Conservation (phyloP, 2,329 filamentous ascomycete species). For the Trichophyton mentagrophytes region DNA sequence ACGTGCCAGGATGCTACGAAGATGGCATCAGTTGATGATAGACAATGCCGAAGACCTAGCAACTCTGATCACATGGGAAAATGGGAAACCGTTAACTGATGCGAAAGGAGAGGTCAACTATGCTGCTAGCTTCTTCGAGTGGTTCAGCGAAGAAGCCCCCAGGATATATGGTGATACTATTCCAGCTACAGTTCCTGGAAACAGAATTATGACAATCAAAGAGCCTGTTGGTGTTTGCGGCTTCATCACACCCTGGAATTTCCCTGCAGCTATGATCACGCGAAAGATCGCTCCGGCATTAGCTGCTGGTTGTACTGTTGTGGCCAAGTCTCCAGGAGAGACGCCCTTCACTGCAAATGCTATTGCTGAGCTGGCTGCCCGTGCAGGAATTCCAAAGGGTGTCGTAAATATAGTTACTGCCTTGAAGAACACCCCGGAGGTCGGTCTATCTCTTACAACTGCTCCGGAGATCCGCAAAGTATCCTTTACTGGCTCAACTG, state of each 20-base stretch:
- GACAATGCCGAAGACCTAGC: constrained; percentile 55
- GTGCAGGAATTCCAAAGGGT: constrained; percentile 79
- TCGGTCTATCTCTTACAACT: constrained; percentile 66
- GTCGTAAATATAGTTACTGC: constrained; percentile 84
- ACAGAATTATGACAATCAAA: constrained; percentile 50
- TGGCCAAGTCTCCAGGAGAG: constrained; percentile 81
- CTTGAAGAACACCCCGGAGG: constrained; percentile 61
- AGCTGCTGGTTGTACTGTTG: constrained; percentile 89
- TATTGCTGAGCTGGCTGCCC: constrained; percentile 69
- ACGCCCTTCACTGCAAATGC: constrained; percentile 86
- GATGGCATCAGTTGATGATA: constrained; percentile 55
- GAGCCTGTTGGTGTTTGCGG: constrained; percentile 57
- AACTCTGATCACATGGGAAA: constrained; percentile 56
- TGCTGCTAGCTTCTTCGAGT: constrained; percentile 48
- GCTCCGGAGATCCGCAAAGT: constrained; percentile 71
- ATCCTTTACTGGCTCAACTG: constrained; percentile 74
- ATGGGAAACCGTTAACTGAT: constrained; percentile 53
- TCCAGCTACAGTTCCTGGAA: constrained; percentile 45
- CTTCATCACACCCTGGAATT: constrained; percentile 57
- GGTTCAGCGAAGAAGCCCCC: constrained; percentile 52
- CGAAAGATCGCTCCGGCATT: constrained; percentile 47
- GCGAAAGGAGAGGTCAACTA: constrained; percentile 48
- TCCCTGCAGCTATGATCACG: constrained; percentile 43
- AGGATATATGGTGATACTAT: constrained; percentile 50
- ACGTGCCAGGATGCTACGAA: constrained; percentile 48